A percentile compares a stretch with the other conserved stretches of the same genome.
Conservation (phyloP, 495 filamentous ascomycete genomes). For the Pseudomonodictys pantanalensis region DNA sequence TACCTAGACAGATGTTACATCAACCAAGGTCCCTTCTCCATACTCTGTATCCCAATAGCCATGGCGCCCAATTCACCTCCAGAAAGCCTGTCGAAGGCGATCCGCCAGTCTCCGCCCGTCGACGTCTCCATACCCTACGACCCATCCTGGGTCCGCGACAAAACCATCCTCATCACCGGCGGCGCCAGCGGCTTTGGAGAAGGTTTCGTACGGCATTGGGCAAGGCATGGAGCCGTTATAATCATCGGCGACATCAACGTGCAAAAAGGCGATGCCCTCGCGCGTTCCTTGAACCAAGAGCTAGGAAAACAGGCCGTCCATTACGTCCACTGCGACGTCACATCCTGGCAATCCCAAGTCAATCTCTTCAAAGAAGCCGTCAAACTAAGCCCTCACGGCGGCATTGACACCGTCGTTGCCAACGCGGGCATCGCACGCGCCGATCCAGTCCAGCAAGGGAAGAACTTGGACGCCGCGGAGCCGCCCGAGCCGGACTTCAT, state of each 20-base stretch:
- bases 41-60: too few species aligned
- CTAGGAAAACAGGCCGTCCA: conserved; percentile 46
- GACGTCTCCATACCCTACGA: conserved; percentile 36
- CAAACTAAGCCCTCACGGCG: conserved; percentile 51
- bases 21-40: too few species aligned
- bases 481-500: conserved; percentile 53
- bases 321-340: conserved; percentile 57
- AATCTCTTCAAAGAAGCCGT: conserved; percentile 56
- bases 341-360: conserved; percentile 58
- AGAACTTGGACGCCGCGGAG: conserved; percentile 41
- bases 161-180: conserved; percentile 48
- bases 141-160: conserved; percentile 38
- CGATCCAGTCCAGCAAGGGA: conserved; percentile 43
- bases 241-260: conserved; percentile 40
- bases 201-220: conserved; percentile 37
- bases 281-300: conserved; percentile 33
- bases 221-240: conserved; percentile 35
- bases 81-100: conserved; percentile 1
- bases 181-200: conserved; percentile 44
- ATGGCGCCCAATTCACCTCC: background rate
- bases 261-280: conserved; percentile 30
- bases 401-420: conserved; percentile 62
- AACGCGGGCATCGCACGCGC: conserved; percentile 61
- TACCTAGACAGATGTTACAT: too few species aligned
- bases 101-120: conserved; percentile 37